These are phyloP conservation scores for Mycena floridula DNA, from an alignment of 768 basidiomycete species.

Conservation along the genomic window DNA sequence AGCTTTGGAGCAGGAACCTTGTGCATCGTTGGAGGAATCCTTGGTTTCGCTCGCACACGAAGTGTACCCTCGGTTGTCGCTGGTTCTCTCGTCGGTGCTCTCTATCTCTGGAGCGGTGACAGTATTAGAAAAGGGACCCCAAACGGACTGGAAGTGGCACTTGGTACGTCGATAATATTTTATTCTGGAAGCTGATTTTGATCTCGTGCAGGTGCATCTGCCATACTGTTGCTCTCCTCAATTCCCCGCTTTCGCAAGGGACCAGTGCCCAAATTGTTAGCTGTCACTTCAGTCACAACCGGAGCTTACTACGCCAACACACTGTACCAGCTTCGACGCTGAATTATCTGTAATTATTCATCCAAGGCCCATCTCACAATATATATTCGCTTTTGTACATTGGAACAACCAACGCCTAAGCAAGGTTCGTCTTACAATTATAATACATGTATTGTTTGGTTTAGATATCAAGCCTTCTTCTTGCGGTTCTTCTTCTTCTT, in stretches of 20 bases:
- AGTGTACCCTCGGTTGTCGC: conserved; percentile 82
- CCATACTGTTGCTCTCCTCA: conserved; percentile 68
- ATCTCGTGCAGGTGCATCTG: conserved; percentile 51
- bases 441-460: conserved; percentile 3
- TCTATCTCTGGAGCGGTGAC: conserved; percentile 78
- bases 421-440: too few species aligned
- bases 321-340: neutral
- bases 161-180: conserved; percentile 43
- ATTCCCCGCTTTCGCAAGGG: conserved; percentile 68
- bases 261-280: conserved; percentile 61
- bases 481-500: conserved; percentile 1
- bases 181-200: neutral
- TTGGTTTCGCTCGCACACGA: conserved; percentile 64
- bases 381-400: too few species aligned
- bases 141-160: conserved; percentile 73
- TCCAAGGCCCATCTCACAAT: too few species aligned
- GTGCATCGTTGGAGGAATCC: conserved; percentile 71
- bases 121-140: conserved; percentile 65
- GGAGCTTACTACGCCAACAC: conserved; percentile 62
- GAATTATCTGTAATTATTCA: too few species aligned
- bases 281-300: conserved; percentile 53
- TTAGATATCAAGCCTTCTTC: neutral
- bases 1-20: conserved; percentile 72
- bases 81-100: conserved; percentile 67
- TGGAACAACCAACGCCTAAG: too few species aligned